These are phyloP conservation scores for Didymella pomorum DNA, from an alignment of 2,329 filamentous ascomycete species.

Conservation along the genomic window DNA sequence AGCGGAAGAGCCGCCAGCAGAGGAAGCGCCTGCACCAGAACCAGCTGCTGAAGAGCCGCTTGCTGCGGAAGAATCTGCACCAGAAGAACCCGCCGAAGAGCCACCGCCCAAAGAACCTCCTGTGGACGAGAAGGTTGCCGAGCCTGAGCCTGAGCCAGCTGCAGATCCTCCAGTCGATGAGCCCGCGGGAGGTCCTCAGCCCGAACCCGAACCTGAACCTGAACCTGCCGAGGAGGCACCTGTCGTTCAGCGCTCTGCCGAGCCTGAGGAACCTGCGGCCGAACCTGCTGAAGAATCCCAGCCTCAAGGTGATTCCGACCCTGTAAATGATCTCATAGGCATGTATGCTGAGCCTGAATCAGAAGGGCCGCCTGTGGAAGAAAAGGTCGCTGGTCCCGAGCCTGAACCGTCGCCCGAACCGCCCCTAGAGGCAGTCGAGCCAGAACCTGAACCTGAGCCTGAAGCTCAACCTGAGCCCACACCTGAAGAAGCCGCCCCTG, in stretches of 20 bases:
- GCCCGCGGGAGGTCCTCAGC: background rate
- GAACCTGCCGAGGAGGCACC: background rate
- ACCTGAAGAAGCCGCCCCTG: conserved; percentile 1
- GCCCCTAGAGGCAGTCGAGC: background rate
- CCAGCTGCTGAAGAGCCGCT: background rate
- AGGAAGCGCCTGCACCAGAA: background rate
- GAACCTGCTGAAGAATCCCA: background rate
- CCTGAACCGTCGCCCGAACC: conserved; percentile 8
- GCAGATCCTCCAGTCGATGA: background rate
- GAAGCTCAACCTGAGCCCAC: conserved; percentile 4
- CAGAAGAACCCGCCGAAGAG: background rate
- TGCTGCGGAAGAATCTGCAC: background rate
- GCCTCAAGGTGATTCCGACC: conserved; percentile 13
- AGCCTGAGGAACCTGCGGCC: background rate
- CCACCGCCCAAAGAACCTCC: background rate
- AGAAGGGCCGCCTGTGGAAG: conserved; percentile 10
- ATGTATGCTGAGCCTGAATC: conserved; percentile 13
- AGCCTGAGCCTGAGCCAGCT: background rate
- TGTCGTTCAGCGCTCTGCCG: background rate
- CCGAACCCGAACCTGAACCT: background rate
- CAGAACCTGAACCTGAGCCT: conserved; percentile 8
- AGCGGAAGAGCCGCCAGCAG: background rate
- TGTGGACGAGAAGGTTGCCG: background rate
- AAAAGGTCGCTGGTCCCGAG: conserved; percentile 7
- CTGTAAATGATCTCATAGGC: conserved; percentile 1